These are phyloP conservation scores for Chlamydomonas sp. DNA, from an alignment of 139 green algal genomes.

Conservation along the genomic window DNA sequence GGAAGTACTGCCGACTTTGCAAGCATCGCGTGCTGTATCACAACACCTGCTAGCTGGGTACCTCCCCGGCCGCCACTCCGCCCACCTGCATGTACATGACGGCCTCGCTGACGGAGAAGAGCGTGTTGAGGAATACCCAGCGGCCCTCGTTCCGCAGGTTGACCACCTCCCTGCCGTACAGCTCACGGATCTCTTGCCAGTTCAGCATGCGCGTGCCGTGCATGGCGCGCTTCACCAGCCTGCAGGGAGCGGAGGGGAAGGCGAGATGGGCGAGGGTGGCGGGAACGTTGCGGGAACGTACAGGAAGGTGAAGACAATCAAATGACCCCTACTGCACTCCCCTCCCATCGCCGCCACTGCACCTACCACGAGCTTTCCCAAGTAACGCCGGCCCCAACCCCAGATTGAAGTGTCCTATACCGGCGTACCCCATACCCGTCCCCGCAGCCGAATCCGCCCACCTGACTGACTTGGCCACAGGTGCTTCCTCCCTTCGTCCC, in stretches of 20 bases:
- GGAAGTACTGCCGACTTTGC: background rate
- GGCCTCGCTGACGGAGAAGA: slow-evolving; percentile 94
- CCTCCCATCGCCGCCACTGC: too few species aligned
- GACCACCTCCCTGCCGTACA: slow-evolving; percentile 91
- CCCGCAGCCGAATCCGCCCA: too few species aligned
- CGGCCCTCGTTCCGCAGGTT: slow-evolving; percentile 87
- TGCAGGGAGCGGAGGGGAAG: slow-evolving; percentile 33
- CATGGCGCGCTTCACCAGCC: slow-evolving; percentile 94
- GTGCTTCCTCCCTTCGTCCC: too few species aligned
- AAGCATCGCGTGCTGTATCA: background rate
- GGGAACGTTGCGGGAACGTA: background rate
- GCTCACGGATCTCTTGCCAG: slow-evolving; percentile 76
- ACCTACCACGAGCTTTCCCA: too few species aligned
- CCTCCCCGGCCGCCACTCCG: background rate
- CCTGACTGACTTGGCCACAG: too few species aligned
- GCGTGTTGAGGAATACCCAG: slow-evolving; percentile 96
- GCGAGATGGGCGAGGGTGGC: background rate
- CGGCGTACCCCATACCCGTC: too few species aligned
- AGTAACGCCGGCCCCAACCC: too few species aligned
- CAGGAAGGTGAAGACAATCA: background rate
- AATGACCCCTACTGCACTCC: too few species aligned
- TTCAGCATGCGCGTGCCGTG: slow-evolving; percentile 93
- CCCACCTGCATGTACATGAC: slow-evolving; percentile 91
- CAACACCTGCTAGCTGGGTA: too few species aligned
- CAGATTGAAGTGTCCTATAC: too few species aligned